Base-by-base conservation (phyloP, 768 basidiomycete species). In the Boletellus ananas region DNA sequence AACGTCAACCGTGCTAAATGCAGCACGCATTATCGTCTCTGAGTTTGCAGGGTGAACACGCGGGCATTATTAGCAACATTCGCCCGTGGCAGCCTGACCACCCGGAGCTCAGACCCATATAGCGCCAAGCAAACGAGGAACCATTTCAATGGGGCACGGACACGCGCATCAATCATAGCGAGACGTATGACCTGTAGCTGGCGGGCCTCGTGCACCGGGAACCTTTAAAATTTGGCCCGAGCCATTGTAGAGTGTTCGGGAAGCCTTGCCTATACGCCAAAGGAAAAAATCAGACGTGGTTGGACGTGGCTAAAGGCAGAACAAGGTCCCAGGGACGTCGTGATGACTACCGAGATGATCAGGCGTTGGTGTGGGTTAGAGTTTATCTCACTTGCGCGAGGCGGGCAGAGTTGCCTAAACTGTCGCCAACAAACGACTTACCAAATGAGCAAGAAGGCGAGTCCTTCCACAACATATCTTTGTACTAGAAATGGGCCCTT, bases 361-460 rank as follows among this genome's bases (percentile, higher is more conserved):
- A 34, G 51, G 27, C n/a, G 49, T 57, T 49, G 48, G 43, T 43
- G 29, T 36, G 47, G 20, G 47, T 58, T 60, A 55, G 60, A 62
- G 57, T 57, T 67, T 47, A 43, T 52, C 49, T 53, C 16, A 21
- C 43, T 37, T 46, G 51, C 42, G 61, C 43, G 45, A 60, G 52
- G 49, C 29, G 31, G 43, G 8, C 34, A 46, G 50, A 38, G 37
- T 66, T 70, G 34, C 66, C 63, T 58, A 68, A 68, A 51, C 36
- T 34, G 66, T 57, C 36, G 48, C 55, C 54, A 59, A 68, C 66
- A 68, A 68, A 70, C 68, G 62, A 68, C 10, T 62, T 54, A 51
- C 66, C 66, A 70, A 70, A 70, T 52, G 39, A 17, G 66, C 58
- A 52, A 60, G 50, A 65, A 68, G 38, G 62, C 42, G 56, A 34